Evolutionary conservation across 129 eudicot species (phyloP), one percentile per base, ranked within the genome.

Genomic region (Rutidosis leptorrhynchoides): DNA sequence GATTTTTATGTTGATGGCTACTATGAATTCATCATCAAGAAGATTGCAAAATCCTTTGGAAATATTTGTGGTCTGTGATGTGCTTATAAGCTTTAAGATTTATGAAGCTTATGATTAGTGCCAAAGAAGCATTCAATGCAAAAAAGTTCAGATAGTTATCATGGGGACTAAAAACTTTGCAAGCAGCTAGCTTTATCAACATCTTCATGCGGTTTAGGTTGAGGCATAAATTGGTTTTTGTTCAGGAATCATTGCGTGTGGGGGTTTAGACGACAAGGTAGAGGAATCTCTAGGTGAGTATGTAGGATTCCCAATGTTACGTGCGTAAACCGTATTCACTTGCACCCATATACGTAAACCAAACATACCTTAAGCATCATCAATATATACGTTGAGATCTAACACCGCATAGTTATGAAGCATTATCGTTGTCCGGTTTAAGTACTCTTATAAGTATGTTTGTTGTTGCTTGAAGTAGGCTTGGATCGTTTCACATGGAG

Each of bases 181-280:
- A 30, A 59, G 29, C 28, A 21, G 16, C 63, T 26, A 26, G 30
- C 30, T 62, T 43, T 7, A 3, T 45, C 7, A 26, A 46, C 58
- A 65, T 43, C 69, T 42, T 64, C 40, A 64, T 57, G 46, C 16
- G 35, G 69, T 64, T 64, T 25, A 64, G 45, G 69, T 64, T n/a
- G 22, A 32, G 17, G 28, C 51, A 33, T 33, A 20, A 19, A 29
- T 15, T 54, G 30, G 60, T 20, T 48, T 49, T 10, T 30, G 1
- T 9, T 54, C 30, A 54, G 6, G 28, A 54, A 19, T 49, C 16
- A 21, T 11, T 54, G 4, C 12, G 30, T 40, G 57, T 64, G 25
- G 32, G 69, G 58, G 7, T 24, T 25, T 24, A 15, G 40, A 64
- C 10, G 22, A 46, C 25, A 21, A 40, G 55, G 4, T 62, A 22